Evolutionary conservation across 2,329 filamentous ascomycete species (phyloP), one percentile per base, ranked within the genome.

Genomic region (Cercospora zeae-maydis): DNA sequence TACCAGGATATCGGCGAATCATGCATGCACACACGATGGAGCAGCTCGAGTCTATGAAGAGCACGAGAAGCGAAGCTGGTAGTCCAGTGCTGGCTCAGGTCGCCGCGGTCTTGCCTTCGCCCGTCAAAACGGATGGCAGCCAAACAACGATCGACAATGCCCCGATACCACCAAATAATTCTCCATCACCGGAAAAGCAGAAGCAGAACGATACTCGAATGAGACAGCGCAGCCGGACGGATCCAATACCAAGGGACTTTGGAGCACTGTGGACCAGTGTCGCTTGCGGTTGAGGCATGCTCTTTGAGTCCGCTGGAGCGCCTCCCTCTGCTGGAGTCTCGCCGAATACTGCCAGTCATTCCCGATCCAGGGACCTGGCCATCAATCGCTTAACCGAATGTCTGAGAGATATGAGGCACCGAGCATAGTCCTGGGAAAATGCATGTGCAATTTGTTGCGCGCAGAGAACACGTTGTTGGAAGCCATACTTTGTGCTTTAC

Each of bases 21-120:
- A 72, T 73, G 69, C 68, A 72, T 45, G 69, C 67, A 13, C 67
- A 67, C 59, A 72, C 70, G 3, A 49, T 69, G 45, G 62, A 67
- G 36, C 70, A 72, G 58, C 37, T 72, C 30, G 65, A 68, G 33
- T 51, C 58, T 30, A 49, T 67, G 49, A 61, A 66, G 31, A 16
- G 21, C 8, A 47, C 65, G 4, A 61, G 53, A 33, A 66, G 59
- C 19, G 63, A 62, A 58, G 62, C 54, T 3, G 62, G 42, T 27
- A 66, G 62, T 62, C 65, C 64, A 16, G 45, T 62, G 42, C 13
- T 59, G n/a, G 51, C 21, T 1, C 54, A 63, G 1, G 51, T 45
- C n/a, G 52, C 59, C 11, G 49, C 57, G 11, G 53, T 63, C 33
- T 51, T 67, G 42, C 63, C 62, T 7, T 60, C 55, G 21, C 60